Conservation (phyloP, 2,329 filamentous ascomycete species). For the Colletotrichum shisoi region DNA sequence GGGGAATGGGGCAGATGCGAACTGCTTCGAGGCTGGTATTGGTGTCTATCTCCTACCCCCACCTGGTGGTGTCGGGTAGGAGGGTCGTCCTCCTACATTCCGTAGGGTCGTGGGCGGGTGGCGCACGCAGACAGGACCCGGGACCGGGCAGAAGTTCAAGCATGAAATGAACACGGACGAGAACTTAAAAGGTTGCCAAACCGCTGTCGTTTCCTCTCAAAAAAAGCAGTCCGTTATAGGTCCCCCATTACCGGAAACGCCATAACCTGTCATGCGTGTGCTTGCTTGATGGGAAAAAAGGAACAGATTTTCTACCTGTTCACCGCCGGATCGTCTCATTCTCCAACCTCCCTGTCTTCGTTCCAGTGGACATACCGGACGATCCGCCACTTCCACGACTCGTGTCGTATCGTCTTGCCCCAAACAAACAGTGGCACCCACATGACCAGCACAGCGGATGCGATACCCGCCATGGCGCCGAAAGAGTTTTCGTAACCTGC, state of each 20-base stretch:
- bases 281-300: not conserved
- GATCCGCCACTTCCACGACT: constrained; percentile 58
- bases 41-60: constrained; percentile 8
- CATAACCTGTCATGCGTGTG: not conserved
- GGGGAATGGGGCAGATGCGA: constrained; percentile 23
- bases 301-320: not conserved
- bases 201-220: not conserved
- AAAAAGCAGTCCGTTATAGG: not conserved
- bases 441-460: constrained; percentile 55
- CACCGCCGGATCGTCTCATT: constrained; percentile 48
- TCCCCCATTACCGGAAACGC: not conserved
- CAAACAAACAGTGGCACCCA: constrained; percentile 62
- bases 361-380: constrained; percentile 59
- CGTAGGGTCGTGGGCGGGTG: constrained; percentile 2
- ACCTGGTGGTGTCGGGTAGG: constrained; percentile 17
- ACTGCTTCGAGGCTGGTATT: not conserved
- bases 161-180: not conserved
- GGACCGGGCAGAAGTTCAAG: not conserved
- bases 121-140: constrained; percentile 1
- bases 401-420: constrained; percentile 58
- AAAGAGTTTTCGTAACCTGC: constrained; percentile 61
- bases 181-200: constrained; percentile 7
- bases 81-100: constrained; percentile 30
- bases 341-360: constrained; percentile 63
- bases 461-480: constrained; percentile 66